Percentiles rank a stretch among this genome's conserved stretches.
phyloP scores from a whole-genome alignment of 2,329 filamentous ascomycete species.

The Fusarium anthophilum region DNA sequence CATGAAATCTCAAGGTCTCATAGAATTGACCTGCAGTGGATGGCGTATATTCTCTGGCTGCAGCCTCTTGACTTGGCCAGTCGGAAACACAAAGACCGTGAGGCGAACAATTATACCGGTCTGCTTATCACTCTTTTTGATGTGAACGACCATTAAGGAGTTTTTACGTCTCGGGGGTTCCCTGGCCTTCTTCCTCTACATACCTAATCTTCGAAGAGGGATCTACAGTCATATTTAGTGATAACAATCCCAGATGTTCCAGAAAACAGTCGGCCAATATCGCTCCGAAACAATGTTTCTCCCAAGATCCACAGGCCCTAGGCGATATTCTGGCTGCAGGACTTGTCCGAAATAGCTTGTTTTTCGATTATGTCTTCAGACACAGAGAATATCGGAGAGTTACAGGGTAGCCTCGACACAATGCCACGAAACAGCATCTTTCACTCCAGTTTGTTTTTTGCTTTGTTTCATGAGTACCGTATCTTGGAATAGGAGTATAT shows the following conservation, averaged over 20 bases:
- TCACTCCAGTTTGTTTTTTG: background rate
- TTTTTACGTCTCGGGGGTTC: too few relatives aligned
- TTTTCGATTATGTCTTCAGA: background rate
- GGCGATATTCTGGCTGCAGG: too few relatives aligned
- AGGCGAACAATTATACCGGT: too few relatives aligned
- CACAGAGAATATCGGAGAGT: background rate
- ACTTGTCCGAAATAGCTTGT: too few relatives aligned
- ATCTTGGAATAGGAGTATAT: background rate
- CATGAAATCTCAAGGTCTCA: background rate
- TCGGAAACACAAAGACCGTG: background rate
- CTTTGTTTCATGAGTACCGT: background rate
- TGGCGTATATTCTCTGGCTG: background rate
- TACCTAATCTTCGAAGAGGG: background rate
- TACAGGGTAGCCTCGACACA: background rate
- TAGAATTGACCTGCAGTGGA: background rate
- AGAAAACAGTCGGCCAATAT: background rate
- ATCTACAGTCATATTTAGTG: background rate
- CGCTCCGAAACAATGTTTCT: too few relatives aligned
- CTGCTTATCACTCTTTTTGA: background rate
- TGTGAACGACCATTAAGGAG: background rate
- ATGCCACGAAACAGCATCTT: background rate
- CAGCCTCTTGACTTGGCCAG: background rate
- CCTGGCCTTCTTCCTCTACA: background rate
- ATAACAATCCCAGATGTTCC: background rate
- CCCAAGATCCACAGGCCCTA: too few relatives aligned